phyloP scores from a whole-genome alignment of 1,139 yeast species.

The Saccharomyces hybrid region DNA sequence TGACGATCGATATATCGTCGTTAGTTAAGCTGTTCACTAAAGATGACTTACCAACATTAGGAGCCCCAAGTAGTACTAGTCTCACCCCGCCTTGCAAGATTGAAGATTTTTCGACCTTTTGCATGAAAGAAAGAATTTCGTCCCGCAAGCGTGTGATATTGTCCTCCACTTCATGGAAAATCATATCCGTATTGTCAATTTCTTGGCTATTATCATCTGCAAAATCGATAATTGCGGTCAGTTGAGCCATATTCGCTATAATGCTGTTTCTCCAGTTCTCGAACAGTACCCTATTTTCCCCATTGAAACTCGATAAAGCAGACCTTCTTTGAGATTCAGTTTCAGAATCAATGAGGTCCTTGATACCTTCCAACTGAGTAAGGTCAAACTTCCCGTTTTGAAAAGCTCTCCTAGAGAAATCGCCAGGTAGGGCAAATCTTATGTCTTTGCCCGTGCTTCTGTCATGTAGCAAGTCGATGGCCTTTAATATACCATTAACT shows the following conservation, averaged over 20 bases:
- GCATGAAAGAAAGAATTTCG: slow-evolving; percentile 44
- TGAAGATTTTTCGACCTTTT: slow-evolving; percentile 50
- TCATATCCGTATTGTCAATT: slow-evolving; percentile 38
- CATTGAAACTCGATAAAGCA: slow-evolving; percentile 66
- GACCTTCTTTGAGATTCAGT: slow-evolving; percentile 81
- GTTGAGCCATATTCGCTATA: slow-evolving; percentile 57
- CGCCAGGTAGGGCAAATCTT: slow-evolving; percentile 88
- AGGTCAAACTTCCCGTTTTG: slow-evolving; percentile 58
- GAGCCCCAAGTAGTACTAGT: slow-evolving; percentile 75
- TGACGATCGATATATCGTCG: slow-evolving; percentile 84
- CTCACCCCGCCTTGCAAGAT: slow-evolving; percentile 66
- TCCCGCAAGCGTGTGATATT: slow-evolving; percentile 37
- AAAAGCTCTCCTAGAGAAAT: slow-evolving; percentile 79
- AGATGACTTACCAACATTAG: slow-evolving; percentile 95
- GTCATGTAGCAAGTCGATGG: slow-evolving; percentile 47
- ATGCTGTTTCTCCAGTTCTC: slow-evolving; percentile 60
- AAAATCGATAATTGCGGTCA: slow-evolving; percentile 87
- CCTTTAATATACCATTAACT: slow-evolving; percentile 54
- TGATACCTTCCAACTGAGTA: slow-evolving; percentile 84
- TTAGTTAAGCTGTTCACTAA: slow-evolving; percentile 67
- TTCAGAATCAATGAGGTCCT: slow-evolving; percentile 88
- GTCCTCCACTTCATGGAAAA: slow-evolving; percentile 39
- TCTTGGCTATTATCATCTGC: slow-evolving; percentile 91
- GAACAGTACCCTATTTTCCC: slow-evolving; percentile 51
- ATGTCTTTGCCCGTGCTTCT: slow-evolving; percentile 36